Percentiles rank a stretch among this genome's conserved stretches.
phyloP scores from a whole-genome alignment of 768 basidiomycete species.

The Punctularia strigosozonata region DNA sequence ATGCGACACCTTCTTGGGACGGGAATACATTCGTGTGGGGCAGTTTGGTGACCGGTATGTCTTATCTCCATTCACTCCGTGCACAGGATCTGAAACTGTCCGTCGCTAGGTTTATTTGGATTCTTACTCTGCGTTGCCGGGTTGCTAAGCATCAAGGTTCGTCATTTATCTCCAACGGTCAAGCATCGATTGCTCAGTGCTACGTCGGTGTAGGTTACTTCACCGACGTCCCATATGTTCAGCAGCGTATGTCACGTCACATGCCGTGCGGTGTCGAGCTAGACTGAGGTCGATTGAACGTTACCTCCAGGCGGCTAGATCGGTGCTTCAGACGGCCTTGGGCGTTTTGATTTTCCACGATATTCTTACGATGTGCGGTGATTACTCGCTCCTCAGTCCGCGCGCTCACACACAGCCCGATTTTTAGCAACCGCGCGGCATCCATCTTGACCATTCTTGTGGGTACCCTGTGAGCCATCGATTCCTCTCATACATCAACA shows the following conservation, averaged over 20 bases:
- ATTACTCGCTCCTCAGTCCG: not conserved
- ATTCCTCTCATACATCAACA: not conserved
- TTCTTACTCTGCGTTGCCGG: slow-evolving; percentile 75
- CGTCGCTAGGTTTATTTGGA: no score
- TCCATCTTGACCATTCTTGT: slow-evolving; percentile 58
- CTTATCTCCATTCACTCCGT: no score
- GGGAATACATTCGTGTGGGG: slow-evolving; percentile 50
- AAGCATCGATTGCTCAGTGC: slow-evolving; percentile 74
- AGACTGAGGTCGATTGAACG: no score
- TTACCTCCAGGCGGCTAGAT: slow-evolving; percentile 77
- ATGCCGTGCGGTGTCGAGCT: no score
- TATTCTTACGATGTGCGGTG: slow-evolving; percentile 51
- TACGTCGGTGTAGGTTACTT: no score
- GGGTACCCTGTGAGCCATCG: slow-evolving; percentile 50
- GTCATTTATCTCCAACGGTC: slow-evolving; percentile 74
- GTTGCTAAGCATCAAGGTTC: slow-evolving; percentile 67
- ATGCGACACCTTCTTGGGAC: slow-evolving; percentile 32
- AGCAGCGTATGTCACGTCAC: no score
- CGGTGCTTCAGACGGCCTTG: slow-evolving; percentile 73
- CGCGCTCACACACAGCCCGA: slow-evolving; percentile 4
- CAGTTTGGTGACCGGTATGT: slow-evolving; percentile 53
- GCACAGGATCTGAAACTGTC: no score
- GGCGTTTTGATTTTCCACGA: slow-evolving; percentile 73
- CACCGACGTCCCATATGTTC: no score
- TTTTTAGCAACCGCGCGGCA: slow-evolving; percentile 40